Evolutionary conservation across 2,329 filamentous ascomycete species (phyloP).

Genomic region (Exophiala spinifera): DNA sequence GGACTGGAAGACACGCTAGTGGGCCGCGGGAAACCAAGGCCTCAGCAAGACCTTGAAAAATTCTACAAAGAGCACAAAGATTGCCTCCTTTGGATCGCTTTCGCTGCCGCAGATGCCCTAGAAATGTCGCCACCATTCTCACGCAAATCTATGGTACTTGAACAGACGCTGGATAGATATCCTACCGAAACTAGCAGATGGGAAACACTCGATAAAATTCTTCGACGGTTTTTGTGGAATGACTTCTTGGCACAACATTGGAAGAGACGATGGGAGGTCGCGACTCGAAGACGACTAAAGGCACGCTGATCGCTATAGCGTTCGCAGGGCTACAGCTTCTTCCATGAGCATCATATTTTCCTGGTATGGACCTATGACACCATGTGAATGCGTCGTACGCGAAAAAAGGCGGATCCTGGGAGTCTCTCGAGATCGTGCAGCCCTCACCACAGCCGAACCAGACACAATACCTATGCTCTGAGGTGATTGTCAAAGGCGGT

Average conservation of each 20-base stretch:
- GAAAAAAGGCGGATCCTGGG: too few species aligned
- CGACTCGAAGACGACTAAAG: conserved; percentile 7
- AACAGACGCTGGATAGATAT: conserved; percentile 16
- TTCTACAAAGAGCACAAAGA: conserved; percentile 9
- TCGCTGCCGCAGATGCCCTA: conserved; percentile 13
- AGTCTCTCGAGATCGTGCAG: too few species aligned
- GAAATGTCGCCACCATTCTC: conserved; percentile 9
- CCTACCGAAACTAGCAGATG: conserved; percentile 13
- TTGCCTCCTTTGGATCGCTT: conserved; percentile 19
- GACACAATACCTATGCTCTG: too few species aligned
- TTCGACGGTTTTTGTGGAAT: conserved; percentile 19
- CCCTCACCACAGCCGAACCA: too few species aligned
- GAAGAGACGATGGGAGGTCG: conserved; percentile 15
- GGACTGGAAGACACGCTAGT: conserved; percentile 17
- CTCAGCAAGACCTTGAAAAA: conserved; percentile 2
- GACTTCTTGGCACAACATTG: conserved; percentile 12
- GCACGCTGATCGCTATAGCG: not conserved
- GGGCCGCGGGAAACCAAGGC: conserved; percentile 6
- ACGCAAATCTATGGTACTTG: conserved; percentile 9
- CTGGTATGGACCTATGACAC: too few species aligned
- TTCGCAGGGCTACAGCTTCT: too few species aligned
- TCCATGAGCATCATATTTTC: too few species aligned
- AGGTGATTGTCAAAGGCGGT: too few species aligned
- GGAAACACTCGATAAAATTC: conserved; percentile 14
- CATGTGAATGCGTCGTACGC: too few species aligned